Conservation (phyloP, 768 basidiomycete genomes). For the Tephrocybe sp. region DNA sequence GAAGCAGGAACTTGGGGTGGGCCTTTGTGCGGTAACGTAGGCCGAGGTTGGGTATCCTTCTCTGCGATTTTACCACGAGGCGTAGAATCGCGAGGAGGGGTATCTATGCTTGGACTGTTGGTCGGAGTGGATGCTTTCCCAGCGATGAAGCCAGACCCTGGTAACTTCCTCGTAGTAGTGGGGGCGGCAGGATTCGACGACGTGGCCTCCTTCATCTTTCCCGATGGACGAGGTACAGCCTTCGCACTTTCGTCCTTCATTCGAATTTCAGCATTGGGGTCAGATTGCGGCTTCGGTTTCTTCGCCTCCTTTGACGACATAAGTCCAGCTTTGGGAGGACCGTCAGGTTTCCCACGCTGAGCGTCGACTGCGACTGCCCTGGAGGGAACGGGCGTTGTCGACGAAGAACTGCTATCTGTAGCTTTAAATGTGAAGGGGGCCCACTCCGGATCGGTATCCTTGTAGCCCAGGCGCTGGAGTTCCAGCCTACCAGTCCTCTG, state of each 20-base stretch:
- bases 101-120: conserved; percentile 7
- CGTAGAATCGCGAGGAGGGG: conserved; percentile 5
- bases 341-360: conserved; percentile 17
- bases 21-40: conserved; percentile 33
- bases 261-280: conserved; percentile 38
- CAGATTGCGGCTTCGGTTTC: conserved; percentile 42
- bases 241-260: conserved; percentile 50
- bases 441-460: conserved; percentile 66
- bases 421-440: conserved; percentile 40
- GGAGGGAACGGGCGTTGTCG: conserved; percentile 14
- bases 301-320: conserved; percentile 47
- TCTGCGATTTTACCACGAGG: conserved; percentile 16
- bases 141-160: conserved; percentile 50
- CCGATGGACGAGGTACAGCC: conserved; percentile 14
- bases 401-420: conserved; percentile 11
- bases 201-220: conserved; percentile 8
- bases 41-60: conserved; percentile 19
- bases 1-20: conserved; percentile 24
- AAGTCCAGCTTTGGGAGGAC: conserved; percentile 41
- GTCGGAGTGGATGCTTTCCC: conserved; percentile 29
- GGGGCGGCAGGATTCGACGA: conserved; percentile 13
- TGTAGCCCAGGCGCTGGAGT: conserved; percentile 51
- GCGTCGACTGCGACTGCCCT: conserved; percentile 6
- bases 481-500: conserved; percentile 50
- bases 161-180: conserved; percentile 31